Evolutionary conservation across 2,329 filamentous ascomycete genomes (phyloP).

Genomic region (Calonectria naviculata): DNA sequence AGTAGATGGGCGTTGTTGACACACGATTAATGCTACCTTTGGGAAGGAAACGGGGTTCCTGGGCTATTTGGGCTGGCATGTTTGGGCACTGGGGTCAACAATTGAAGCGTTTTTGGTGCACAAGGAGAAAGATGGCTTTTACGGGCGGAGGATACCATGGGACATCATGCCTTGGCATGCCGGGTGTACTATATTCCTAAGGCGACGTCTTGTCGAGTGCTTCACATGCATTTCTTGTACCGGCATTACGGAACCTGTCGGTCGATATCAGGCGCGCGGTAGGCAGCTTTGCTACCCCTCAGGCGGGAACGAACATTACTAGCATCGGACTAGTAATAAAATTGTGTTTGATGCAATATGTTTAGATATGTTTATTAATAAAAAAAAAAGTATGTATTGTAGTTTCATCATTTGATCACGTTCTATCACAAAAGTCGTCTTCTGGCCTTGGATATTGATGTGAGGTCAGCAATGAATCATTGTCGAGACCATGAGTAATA

Average conservation of each 20-base stretch:
- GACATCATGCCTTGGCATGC: conserved; percentile 20
- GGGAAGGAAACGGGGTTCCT: conserved; percentile 32
- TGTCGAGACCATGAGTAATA: too few relatives aligned
- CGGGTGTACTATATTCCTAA: conserved; percentile 37
- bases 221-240: conserved; percentile 28
- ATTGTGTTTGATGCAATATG: background rate
- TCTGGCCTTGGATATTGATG: background rate
- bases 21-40: conserved; percentile 32
- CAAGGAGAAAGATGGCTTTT: conserved; percentile 29
- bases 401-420: background rate
- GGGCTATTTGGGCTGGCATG: conserved; percentile 41
- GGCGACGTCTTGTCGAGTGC: conserved; percentile 30
- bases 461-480: too few relatives aligned
- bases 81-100: conserved; percentile 35
- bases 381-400: conserved; percentile 5
- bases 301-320: conserved; percentile 2
- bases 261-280: conserved; percentile 27
- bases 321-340: conserved; percentile 5
- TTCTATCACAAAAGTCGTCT: background rate
- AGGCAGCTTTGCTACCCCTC: conserved; percentile 7
- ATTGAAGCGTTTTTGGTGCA: conserved; percentile 30
- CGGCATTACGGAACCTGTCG: conserved; percentile 27
- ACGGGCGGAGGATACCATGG: conserved; percentile 32
- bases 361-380: conserved; percentile 4
- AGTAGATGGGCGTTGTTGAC: conserved; percentile 42